Base-by-base conservation (phyloP, 768 basidiomycete genomes). In the Suillus subluteus region DNA sequence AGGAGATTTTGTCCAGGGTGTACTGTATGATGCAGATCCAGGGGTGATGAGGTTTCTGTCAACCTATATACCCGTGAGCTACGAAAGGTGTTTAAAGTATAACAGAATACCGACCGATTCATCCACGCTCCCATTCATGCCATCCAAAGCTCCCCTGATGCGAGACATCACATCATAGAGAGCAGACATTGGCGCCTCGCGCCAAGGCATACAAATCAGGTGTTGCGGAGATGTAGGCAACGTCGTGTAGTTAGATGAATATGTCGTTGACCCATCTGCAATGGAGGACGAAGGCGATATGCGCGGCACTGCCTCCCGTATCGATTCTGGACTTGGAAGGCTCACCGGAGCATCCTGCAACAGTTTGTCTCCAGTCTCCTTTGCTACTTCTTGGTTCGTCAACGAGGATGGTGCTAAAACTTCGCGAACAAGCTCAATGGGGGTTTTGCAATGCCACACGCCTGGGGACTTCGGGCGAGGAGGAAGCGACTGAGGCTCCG, bases 141-240 rank as follows among this genome's bases (percentile, higher is more conserved):
- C 84, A 73, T 87, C 85, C 65, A 95, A 72, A 16, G 89, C 94
- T 40, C 91, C 93, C 72, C 90, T 95, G 72, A 95, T 94, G 52
- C 94, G 87, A 7, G 91, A 92, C 86, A 95, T 93, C 35, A 88
- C 86, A 73, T 95, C 92, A 72, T 92, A 88, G 68, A 95, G 78
- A 21, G 92, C 85, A 3, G 91, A 89, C 87, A 94, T 92, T 38
- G 84, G 78, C 23, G 81, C 82, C 61, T 87, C 84, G 54, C 82
- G 79, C n/a, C n/a, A n/a, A n/a, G n/a, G n/a, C n/a, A 68, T 79
- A 86, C 69, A 65, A 13, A 65, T 70, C 7, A 56, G 66, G 43
- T 77, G 77, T 48, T 78, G 72, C 3, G 71, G 65, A 38, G 69
- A 66, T 37, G 37, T 32, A 15, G 66, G 69, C 40, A 68, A 62